These are phyloP conservation scores for Raddia distichophylla DNA, from an alignment of 176 grass and related monocot species.

Conservation along the genomic window DNA sequence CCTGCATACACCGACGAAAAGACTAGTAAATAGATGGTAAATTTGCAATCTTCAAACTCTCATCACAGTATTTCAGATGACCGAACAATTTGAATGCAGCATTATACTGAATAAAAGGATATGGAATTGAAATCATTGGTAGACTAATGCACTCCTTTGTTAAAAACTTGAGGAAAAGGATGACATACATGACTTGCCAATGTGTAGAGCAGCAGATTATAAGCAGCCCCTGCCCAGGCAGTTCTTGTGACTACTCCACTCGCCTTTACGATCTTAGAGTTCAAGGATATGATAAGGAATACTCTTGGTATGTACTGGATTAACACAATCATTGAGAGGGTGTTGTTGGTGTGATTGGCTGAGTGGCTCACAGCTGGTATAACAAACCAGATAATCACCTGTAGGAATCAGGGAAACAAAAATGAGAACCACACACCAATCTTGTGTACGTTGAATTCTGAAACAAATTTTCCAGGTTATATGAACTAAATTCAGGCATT, in stretches of 20 bases:
- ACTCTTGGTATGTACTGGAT: conserved; percentile 89
- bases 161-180: not conserved
- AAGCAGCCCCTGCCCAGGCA: conserved; percentile 82
- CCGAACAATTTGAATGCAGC: not conserved
- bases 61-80: not conserved
- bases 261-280: conserved; percentile 81
- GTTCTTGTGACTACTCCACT: conserved; percentile 85
- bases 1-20: conserved; percentile 39
- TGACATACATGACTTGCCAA: conserved; percentile 83
- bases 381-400: conserved; percentile 86
- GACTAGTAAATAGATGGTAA: not conserved
- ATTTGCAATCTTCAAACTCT: not conserved
- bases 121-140: not conserved
- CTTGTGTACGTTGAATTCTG: not conserved
- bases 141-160: not conserved
- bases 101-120: not conserved
- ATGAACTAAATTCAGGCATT: not conserved
- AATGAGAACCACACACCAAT: not conserved
- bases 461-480: not conserved
- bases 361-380: conserved; percentile 75
- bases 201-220: conserved; percentile 93
- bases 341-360: conserved; percentile 83
- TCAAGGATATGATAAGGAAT: conserved; percentile 78
- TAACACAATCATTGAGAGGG: conserved; percentile 81
- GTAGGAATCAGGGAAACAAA: conserved; percentile 34